A percentile compares a stretch with the other conserved stretches of the same genome.
These are phyloP conservation scores for Beauveria australis DNA, from an alignment of 2,329 filamentous ascomycete species.

Conservation along the genomic window DNA sequence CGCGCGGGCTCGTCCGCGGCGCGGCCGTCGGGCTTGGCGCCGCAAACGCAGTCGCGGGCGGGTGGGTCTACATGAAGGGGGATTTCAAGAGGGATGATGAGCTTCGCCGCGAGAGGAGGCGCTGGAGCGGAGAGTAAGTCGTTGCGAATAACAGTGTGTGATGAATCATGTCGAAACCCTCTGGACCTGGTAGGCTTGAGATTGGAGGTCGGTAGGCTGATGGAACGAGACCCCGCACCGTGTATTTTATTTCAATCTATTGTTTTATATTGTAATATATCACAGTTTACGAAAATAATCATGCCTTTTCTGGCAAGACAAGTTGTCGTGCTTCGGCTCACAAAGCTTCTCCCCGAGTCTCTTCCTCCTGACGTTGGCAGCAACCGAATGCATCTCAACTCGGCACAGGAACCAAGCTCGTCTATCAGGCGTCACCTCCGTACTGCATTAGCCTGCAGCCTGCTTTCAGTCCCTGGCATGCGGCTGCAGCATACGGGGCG, in stretches of 20 bases:
- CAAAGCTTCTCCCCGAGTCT: no score
- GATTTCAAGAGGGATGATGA: conserved; percentile 41
- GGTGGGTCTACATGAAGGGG: conserved; percentile 44
- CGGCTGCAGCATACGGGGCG: no score
- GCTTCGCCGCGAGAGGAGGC: conserved; percentile 39
- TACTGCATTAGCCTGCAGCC: no score
- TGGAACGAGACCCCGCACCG: not conserved
- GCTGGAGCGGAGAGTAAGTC: conserved; percentile 33
- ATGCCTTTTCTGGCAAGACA: not conserved
- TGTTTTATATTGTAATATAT: not conserved
- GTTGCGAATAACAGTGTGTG: no score
- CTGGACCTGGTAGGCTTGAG: not conserved
- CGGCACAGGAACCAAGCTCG: no score
- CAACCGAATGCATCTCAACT: no score
- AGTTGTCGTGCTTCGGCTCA: no score
- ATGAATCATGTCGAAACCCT: not conserved
- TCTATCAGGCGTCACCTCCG: no score
- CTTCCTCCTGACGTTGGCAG: no score
- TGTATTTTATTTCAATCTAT: not conserved
- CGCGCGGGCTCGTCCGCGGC: conserved; percentile 42
- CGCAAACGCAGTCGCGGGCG: conserved; percentile 40
- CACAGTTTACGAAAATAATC: not conserved
- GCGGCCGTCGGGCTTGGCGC: conserved; percentile 41
- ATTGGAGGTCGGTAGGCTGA: not conserved
- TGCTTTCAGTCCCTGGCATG: no score